Evolutionary conservation across 106 monocot species (phyloP).

Genomic region (Dioscorea alata): DNA sequence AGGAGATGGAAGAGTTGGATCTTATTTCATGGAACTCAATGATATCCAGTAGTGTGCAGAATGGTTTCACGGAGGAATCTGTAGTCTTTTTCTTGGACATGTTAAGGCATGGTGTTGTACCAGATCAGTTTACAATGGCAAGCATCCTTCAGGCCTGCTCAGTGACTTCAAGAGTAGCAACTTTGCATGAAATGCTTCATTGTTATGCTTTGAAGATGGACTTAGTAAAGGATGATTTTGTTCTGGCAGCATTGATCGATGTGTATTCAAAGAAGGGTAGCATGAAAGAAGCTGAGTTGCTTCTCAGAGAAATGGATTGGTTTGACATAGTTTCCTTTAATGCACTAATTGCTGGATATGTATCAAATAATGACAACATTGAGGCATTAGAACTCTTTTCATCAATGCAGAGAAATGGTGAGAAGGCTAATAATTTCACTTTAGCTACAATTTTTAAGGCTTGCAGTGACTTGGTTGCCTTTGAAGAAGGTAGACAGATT

Average conservation of each 20-base stretch:
- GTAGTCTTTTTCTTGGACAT: constrained; percentile 37
- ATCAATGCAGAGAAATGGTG: constrained; percentile 18
- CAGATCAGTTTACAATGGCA: constrained; percentile 58
- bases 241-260: constrained; percentile 55
- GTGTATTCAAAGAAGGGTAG: constrained; percentile 47
- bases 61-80: constrained; percentile 28
- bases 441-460: constrained; percentile 60
- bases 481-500: constrained; percentile 44
- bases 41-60: constrained; percentile 37
- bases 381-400: constrained; percentile 39
- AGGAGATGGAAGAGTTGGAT: constrained; percentile 44
- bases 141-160: constrained; percentile 46
- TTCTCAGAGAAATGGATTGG: constrained; percentile 23
- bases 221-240: constrained; percentile 35
- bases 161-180: background rate
- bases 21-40: constrained; percentile 76
- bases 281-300: constrained; percentile 33
- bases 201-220: constrained; percentile 30
- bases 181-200: constrained; percentile 48
- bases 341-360: constrained; percentile 58
- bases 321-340: constrained; percentile 60
- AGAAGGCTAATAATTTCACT: constrained; percentile 33
- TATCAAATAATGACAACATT: constrained; percentile 12
- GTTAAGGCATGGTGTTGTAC: constrained; percentile 25
- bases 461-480: constrained; percentile 39